Conservation (phyloP, 1,284 basidiomycete genomes). For the Cryptococcus jaspeensis region DNA sequence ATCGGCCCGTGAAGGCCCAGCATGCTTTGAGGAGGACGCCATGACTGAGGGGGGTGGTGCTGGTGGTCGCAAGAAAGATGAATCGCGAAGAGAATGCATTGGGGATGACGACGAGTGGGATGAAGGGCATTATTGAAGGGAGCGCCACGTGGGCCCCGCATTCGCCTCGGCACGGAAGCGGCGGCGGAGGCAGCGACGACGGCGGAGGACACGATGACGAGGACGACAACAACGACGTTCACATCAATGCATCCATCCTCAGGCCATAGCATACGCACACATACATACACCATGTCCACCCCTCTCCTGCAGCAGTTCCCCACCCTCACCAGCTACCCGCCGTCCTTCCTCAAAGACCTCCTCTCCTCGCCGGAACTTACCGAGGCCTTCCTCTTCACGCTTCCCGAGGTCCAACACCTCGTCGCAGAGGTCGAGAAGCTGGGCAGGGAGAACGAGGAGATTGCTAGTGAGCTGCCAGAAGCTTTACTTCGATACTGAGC, state of each 20-base stretch:
- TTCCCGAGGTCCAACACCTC: slow-evolving; percentile 68
- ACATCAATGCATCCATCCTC: background rate
- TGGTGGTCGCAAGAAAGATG: background rate
- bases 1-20: background rate
- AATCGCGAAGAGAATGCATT: background rate
- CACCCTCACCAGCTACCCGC: slow-evolving; percentile 40
- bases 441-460: slow-evolving; percentile 74
- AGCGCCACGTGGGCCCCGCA: background rate
- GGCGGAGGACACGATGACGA: background rate
- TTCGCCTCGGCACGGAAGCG: background rate
- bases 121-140: background rate
- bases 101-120: background rate
- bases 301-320: slow-evolving; percentile 49
- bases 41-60: background rate
- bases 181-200: background rate
- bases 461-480: slow-evolving; percentile 64
- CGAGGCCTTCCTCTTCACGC: slow-evolving; percentile 77
- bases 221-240: background rate
- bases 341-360: slow-evolving; percentile 70
- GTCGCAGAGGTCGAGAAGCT: slow-evolving; percentile 73
- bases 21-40: too few species aligned
- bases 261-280: background rate
- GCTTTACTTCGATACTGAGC: background rate
- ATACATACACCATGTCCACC: slow-evolving; percentile 37
- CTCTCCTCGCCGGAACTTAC: slow-evolving; percentile 77